Conservation (phyloP, 1,284 basidiomycete species). For the Cutaneotrichosporon arboriforme region DNA sequence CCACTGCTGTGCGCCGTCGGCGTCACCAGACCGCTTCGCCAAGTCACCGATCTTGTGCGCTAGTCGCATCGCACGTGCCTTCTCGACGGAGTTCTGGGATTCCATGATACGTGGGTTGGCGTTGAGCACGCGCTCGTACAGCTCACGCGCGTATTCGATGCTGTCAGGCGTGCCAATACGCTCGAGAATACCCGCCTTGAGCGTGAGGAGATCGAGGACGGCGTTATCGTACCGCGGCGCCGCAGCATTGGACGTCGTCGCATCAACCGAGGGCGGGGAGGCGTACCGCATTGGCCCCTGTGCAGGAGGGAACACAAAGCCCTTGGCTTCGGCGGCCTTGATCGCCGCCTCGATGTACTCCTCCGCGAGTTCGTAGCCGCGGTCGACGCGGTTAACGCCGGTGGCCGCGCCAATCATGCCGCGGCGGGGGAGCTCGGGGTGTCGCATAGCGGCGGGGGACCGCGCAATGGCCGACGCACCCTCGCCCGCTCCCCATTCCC, state of each 20-base stretch:
- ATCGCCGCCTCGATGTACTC: slow-evolving; percentile 42
- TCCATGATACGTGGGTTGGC: slow-evolving; percentile 1
- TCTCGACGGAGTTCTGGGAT: background rate
- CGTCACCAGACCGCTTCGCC: slow-evolving; percentile 28
- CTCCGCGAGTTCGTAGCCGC: slow-evolving; percentile 44
- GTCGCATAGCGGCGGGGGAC: background rate
- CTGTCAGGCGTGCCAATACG: slow-evolving; percentile 58
- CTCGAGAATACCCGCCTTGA: slow-evolving; percentile 63
- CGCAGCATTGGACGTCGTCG: background rate
- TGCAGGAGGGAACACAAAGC: slow-evolving; percentile 36
- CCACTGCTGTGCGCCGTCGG: slow-evolving; percentile 33
- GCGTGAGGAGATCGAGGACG: slow-evolving; percentile 56
- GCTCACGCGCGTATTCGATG: slow-evolving; percentile 56
- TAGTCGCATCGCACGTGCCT: slow-evolving; percentile 33
- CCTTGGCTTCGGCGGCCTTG: slow-evolving; percentile 26
- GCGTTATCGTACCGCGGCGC: slow-evolving; percentile 43
- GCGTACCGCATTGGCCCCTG: slow-evolving; percentile 18
- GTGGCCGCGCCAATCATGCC: slow-evolving; percentile 28
- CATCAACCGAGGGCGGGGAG: too few relatives aligned
- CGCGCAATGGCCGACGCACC: slow-evolving; percentile 27
- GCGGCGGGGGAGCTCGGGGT: slow-evolving; percentile 23
- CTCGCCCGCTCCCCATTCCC: slow-evolving; percentile 62
- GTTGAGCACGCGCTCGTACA: slow-evolving; percentile 57
- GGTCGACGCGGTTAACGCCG: slow-evolving; percentile 27
- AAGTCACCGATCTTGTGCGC: slow-evolving; percentile 46